Percentiles rank a stretch among this genome's conserved stretches.
Evolutionary conservation across 148 eudicot species (phyloP).

Genomic region (Oxyria digyna): DNA sequence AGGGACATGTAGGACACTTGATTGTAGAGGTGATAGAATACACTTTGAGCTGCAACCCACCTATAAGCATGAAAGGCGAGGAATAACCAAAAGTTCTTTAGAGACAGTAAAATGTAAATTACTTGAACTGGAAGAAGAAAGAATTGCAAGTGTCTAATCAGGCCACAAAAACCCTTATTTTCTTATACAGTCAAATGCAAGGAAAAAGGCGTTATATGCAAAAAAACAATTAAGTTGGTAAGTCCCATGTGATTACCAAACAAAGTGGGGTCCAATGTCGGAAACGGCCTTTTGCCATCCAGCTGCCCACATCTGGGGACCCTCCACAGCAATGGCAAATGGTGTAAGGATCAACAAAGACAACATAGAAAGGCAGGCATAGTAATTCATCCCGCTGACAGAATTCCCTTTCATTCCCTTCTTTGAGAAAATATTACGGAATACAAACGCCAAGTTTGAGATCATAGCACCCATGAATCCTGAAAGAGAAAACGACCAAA

Average conservation of each 20-base stretch:
- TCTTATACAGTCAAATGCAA: not conserved
- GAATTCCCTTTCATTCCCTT: slow-evolving; percentile 37
- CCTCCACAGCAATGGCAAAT: slow-evolving; percentile 38
- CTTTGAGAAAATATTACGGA: slow-evolving; percentile 32
- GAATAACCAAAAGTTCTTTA: not conserved
- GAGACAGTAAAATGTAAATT: not conserved
- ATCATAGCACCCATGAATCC: slow-evolving; percentile 40
- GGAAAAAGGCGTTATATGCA: not conserved
- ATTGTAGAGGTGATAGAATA: slow-evolving; percentile 36
- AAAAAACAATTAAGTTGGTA: slow-evolving; percentile 12
- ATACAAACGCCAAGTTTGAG: slow-evolving; percentile 30
- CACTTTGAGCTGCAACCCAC: slow-evolving; percentile 36
- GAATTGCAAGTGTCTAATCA: not conserved
- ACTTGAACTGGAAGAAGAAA: not conserved
- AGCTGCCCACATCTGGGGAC: slow-evolving; percentile 36
- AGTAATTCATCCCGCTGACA: slow-evolving; percentile 36
- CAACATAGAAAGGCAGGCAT: slow-evolving; percentile 27
- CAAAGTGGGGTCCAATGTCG: slow-evolving; percentile 24
- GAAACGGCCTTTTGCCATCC: slow-evolving; percentile 28
- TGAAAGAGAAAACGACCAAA: slow-evolving; percentile 15
- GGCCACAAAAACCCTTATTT: too few species aligned
- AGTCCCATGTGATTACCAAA: slow-evolving; percentile 25
- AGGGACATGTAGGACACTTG: slow-evolving; percentile 35
- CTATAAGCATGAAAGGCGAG: slow-evolving; percentile 8
- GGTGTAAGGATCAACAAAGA: slow-evolving; percentile 27